phyloP scores from a whole-genome alignment of 345 rosid species.

The Brassica cretica region DNA sequence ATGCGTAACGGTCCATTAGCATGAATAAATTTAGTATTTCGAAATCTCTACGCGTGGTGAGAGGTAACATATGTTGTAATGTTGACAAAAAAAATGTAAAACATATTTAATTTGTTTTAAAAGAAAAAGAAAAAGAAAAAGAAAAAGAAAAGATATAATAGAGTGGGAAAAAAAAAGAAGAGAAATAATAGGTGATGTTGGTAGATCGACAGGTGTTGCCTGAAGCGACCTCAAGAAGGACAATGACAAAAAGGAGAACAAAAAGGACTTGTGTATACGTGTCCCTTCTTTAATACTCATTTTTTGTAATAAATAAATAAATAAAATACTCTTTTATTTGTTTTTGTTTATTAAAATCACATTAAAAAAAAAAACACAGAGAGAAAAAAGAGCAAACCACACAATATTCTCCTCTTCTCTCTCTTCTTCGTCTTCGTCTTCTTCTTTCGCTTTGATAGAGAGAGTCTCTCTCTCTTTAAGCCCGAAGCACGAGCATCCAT shows the following conservation, averaged over 20 bases:
- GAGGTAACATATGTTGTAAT: too few species aligned
- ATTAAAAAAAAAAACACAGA: slow-evolving; percentile 7
- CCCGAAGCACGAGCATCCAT: slow-evolving; percentile 1
- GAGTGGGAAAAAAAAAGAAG: neutral
- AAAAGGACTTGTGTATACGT: slow-evolving; percentile 35
- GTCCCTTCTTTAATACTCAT: slow-evolving; percentile 3
- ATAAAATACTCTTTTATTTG: neutral
- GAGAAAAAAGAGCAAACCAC: slow-evolving; percentile 38
- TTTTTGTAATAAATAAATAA: slow-evolving; percentile 5
- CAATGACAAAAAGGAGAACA: slow-evolving; percentile 32
- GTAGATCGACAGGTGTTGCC: slow-evolving; percentile 35
- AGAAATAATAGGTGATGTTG: slow-evolving; percentile 7
- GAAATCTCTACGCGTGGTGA: too few species aligned
- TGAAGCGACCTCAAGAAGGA: slow-evolving; percentile 35
- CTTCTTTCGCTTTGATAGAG: slow-evolving; percentile 3
- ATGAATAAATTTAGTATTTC: neutral
- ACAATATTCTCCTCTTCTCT: slow-evolving; percentile 31
- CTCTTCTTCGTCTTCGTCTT: slow-evolving; percentile 10
- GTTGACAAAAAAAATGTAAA: neutral
- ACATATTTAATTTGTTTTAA: neutral
- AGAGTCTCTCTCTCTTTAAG: neutral
- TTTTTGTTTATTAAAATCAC: neutral
- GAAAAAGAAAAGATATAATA: neutral
- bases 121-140: neutral
- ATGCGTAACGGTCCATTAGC: neutral